phyloP scores from a whole-genome alignment of 352 stramenopile genomes.

The Achlya hypogyna region DNA sequence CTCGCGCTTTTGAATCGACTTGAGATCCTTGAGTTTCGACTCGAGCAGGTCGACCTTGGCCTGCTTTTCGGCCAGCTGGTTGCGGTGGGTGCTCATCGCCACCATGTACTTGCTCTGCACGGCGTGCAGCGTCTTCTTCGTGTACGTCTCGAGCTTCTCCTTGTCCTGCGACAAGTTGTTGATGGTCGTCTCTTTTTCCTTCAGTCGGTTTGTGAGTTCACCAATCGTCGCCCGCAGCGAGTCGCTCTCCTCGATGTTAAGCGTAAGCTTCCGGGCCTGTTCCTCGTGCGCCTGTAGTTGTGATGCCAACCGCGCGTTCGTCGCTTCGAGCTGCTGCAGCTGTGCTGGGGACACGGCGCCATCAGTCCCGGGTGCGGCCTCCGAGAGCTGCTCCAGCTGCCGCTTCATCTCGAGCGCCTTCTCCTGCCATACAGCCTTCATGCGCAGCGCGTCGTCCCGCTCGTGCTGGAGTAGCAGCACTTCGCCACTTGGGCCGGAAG shows the following conservation, averaged over 20 bases:
- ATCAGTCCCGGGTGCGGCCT: slow-evolving; percentile 28
- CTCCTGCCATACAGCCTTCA: slow-evolving; percentile 63
- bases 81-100: slow-evolving; percentile 77
- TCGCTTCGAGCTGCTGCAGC: slow-evolving; percentile 16
- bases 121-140: slow-evolving; percentile 84
- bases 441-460: slow-evolving; percentile 64
- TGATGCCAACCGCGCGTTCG: slow-evolving; percentile 5
- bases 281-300: slow-evolving; percentile 36
- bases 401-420: slow-evolving; percentile 62
- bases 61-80: slow-evolving; percentile 82
- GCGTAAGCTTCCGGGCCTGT: slow-evolving; percentile 55
- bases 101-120: slow-evolving; percentile 89
- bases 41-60: slow-evolving; percentile 77
- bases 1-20: slow-evolving; percentile 69
- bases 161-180: slow-evolving; percentile 81
- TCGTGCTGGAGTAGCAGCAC: slow-evolving; percentile 50
- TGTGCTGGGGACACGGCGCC: background rate
- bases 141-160: slow-evolving; percentile 85
- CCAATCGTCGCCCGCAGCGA: slow-evolving; percentile 70
- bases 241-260: slow-evolving; percentile 52
- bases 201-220: slow-evolving; percentile 75
- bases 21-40: slow-evolving; percentile 79
- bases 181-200: slow-evolving; percentile 83
- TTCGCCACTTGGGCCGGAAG: slow-evolving; percentile 36
- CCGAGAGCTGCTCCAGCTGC: slow-evolving; percentile 58